A percentile compares a stretch with the other conserved stretches of the same genome.
phyloP scores from a whole-genome alignment of 2,329 filamentous ascomycete genomes.

The Talaromyces marneffei region DNA sequence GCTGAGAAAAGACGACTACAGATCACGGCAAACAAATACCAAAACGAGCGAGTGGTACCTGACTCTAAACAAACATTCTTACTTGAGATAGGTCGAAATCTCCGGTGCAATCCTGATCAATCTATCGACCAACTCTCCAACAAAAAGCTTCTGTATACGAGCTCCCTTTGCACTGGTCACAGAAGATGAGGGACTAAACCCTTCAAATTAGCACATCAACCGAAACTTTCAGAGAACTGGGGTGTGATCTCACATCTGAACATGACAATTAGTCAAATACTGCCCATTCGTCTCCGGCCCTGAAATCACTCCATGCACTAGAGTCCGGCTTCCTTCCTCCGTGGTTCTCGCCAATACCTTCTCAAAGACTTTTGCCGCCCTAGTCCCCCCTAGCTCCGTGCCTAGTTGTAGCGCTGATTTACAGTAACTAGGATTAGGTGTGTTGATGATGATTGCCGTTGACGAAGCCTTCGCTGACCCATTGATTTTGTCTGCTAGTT shows the following conservation, averaged over 20 bases:
- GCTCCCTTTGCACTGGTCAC: constrained; percentile 8
- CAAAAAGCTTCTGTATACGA: constrained; percentile 16
- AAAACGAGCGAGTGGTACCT: background rate
- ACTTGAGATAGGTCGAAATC: background rate
- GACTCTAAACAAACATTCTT: background rate
- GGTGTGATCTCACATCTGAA: constrained; percentile 16
- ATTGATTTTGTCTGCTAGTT: constrained; percentile 12
- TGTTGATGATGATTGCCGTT: constrained; percentile 32
- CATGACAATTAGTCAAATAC: constrained; percentile 19
- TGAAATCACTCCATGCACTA: constrained; percentile 19
- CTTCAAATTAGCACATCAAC: too few species aligned
- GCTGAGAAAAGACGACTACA: too few species aligned
- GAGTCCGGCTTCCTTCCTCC: constrained; percentile 18
- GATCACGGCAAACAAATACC: too few species aligned
- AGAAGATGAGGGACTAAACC: constrained; percentile 4
- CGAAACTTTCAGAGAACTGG: too few species aligned
- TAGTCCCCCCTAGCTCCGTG: background rate
- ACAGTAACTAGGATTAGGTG: constrained; percentile 41
- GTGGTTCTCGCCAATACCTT: constrained; percentile 18
- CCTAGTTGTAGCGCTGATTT: constrained; percentile 28
- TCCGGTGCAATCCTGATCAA: constrained; percentile 17
- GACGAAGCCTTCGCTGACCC: background rate
- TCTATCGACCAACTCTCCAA: constrained; percentile 15
- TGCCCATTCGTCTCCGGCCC: constrained; percentile 17
- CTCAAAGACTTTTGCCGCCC: constrained; percentile 5